Percentiles rank a stretch among this genome's conserved stretches.
These are phyloP conservation scores for Lithospermum erythrorhizon DNA, from an alignment of 257 asterid genomes.

Conservation along the genomic window DNA sequence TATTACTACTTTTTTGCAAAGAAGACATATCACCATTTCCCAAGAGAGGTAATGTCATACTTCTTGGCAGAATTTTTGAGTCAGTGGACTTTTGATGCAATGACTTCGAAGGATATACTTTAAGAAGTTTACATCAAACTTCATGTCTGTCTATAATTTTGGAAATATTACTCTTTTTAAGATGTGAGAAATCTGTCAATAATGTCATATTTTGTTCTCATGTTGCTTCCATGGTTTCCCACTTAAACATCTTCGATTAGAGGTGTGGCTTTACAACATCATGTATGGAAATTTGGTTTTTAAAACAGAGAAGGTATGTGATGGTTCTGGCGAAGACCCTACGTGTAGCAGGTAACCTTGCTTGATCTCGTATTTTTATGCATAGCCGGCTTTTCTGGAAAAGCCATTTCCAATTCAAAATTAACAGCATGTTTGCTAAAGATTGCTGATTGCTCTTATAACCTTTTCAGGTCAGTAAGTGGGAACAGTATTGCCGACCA, in stretches of 20 bases:
- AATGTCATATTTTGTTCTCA: neutral
- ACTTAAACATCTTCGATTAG: slow-evolving; percentile 7
- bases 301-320: slow-evolving; percentile 62
- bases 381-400: neutral
- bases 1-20: slow-evolving; percentile 54
- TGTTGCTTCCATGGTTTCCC: neutral
- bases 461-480: slow-evolving; percentile 57
- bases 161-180: neutral
- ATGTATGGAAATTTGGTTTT: slow-evolving; percentile 47
- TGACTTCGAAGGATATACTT: too few relatives aligned
- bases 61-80: neutral
- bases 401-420: neutral
- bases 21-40: slow-evolving; percentile 84
- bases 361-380: neutral
- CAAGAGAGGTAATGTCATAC: slow-evolving; percentile 65
- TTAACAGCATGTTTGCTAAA: neutral
- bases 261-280: slow-evolving; percentile 70
- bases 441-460: neutral
- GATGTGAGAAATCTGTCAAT: too few relatives aligned
- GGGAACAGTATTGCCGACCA: slow-evolving; percentile 89
- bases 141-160: neutral
- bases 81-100: too few relatives aligned
- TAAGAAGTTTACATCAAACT: too few relatives aligned
- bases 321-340: slow-evolving; percentile 93
- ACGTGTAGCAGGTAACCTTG: slow-evolving; percentile 75